These are phyloP conservation scores for Dipodascus albidus DNA, from an alignment of 805 yeast genomes.

Conservation along the genomic window DNA sequence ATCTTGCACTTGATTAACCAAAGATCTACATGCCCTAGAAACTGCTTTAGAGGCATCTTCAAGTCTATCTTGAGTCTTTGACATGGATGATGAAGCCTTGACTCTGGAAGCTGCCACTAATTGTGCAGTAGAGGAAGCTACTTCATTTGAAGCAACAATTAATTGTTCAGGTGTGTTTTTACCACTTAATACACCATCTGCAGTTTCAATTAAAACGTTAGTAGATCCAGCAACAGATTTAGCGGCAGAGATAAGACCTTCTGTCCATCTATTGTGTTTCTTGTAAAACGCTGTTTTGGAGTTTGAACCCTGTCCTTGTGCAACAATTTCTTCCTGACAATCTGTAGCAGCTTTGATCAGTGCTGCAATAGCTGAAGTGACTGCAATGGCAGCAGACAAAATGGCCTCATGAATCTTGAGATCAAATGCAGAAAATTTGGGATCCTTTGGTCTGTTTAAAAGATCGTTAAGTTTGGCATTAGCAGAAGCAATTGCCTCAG, in stretches of 20 bases:
- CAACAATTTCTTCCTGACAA: conserved; percentile 72
- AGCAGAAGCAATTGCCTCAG: conserved; percentile 56
- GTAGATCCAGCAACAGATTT: conserved; percentile 79
- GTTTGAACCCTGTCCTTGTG: conserved; percentile 53
- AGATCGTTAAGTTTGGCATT: conserved; percentile 45
- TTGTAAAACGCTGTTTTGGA: conserved; percentile 68
- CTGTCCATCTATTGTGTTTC: conserved; percentile 87
- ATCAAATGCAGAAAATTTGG: conserved; percentile 43
- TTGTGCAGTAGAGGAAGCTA: conserved; percentile 86
- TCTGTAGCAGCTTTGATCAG: conserved; percentile 68
- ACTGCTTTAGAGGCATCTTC: conserved; percentile 62
- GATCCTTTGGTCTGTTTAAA: conserved; percentile 37
- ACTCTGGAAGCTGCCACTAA: conserved; percentile 86
- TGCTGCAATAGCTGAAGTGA: conserved; percentile 64
- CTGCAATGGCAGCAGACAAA: conserved; percentile 65
- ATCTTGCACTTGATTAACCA: conserved; percentile 60
- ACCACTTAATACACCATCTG: conserved; percentile 65
- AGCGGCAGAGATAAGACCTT: conserved; percentile 84
- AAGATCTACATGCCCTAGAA: conserved; percentile 59
- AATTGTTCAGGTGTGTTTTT: conserved; percentile 67
- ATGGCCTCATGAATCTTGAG: conserved; percentile 67
- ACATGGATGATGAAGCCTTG: conserved; percentile 55
- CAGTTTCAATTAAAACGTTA: conserved; percentile 68
- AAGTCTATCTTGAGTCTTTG: conserved; percentile 63
- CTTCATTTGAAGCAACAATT: conserved; percentile 84